Evolutionary conservation across 2,329 filamentous ascomycete species (phyloP).

Genomic region (Apiospora aurea): DNA sequence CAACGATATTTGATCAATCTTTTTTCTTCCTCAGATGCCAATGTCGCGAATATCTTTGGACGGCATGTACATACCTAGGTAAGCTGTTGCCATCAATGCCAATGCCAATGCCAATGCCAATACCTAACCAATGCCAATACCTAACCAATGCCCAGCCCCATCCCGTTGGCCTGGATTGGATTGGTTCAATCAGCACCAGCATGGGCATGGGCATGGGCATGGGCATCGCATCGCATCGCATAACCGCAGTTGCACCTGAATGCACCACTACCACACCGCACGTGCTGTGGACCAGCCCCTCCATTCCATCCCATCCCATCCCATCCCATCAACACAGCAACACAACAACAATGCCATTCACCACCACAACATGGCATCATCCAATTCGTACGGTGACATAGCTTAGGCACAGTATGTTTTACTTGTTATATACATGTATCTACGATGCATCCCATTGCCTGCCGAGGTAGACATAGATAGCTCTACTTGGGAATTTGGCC

Average conservation of each 20-base stretch:
- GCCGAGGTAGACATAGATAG: background rate
- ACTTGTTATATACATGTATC: background rate
- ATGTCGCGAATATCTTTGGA: background rate
- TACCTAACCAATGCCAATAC: background rate
- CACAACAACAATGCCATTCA: background rate
- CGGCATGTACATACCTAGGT: background rate
- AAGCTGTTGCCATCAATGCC: background rate
- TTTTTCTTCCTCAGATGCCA: background rate
- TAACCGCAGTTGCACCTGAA: conserved; percentile 16
- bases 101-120: background rate
- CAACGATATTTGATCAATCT: background rate
- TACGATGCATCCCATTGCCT: no score
- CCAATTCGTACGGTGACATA: conserved; percentile 1
- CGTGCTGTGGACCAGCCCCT: conserved; percentile 12
- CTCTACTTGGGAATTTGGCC: background rate
- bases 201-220: background rate
- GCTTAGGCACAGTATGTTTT: background rate
- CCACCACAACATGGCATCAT: conserved; percentile 9
- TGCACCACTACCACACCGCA: conserved; percentile 18
- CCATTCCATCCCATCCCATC: background rate
- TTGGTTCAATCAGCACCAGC: background rate
- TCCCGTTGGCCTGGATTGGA: conserved; percentile 4
- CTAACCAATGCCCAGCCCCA: background rate
- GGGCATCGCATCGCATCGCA: conserved; percentile 7
- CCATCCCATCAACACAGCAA: background rate